Conservation (phyloP, 2,329 filamentous ascomycete species). For the Mycosphaerella arachidis region DNA sequence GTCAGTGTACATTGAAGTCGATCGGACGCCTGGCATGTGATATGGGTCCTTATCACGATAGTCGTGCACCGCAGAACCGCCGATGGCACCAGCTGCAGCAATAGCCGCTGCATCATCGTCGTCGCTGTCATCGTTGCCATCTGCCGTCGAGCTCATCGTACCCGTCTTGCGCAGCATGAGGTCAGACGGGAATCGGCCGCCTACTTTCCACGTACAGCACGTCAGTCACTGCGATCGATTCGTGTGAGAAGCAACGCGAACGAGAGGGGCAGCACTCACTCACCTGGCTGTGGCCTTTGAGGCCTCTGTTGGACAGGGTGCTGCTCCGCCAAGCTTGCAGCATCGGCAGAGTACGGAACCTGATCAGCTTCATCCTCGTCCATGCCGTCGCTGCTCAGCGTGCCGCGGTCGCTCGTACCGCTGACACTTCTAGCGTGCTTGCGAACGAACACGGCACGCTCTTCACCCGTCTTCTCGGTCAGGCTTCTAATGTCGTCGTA, state of each 20-base stretch:
- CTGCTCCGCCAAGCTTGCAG: conserved; percentile 37
- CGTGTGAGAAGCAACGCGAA: conserved; percentile 15
- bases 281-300: conserved; percentile 81
- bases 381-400: conserved; percentile 64
- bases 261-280: conserved; percentile 36
- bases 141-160: conserved; percentile 62
- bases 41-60: conserved; percentile 30
- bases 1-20: not conserved
- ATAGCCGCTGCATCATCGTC: conserved; percentile 50
- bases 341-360: conserved; percentile 61
- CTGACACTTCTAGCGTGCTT: conserved; percentile 75
- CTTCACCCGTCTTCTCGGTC: conserved; percentile 83
- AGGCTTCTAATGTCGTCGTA: conserved; percentile 88
- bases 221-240: conserved; percentile 5
- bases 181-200: conserved; percentile 87
- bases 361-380: conserved; percentile 68
- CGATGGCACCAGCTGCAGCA: conserved; percentile 33
- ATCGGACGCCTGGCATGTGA: conserved; percentile 19
- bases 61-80: conserved; percentile 18
- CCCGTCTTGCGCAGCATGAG: conserved; percentile 71
- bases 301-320: conserved; percentile 41
- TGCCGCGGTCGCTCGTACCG: conserved; percentile 55
- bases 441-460: conserved; percentile 81
- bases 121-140: conserved; percentile 62
- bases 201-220: conserved; percentile 16